Conservation (phyloP, 768 basidiomycete genomes). For the Pholiota conissans region DNA sequence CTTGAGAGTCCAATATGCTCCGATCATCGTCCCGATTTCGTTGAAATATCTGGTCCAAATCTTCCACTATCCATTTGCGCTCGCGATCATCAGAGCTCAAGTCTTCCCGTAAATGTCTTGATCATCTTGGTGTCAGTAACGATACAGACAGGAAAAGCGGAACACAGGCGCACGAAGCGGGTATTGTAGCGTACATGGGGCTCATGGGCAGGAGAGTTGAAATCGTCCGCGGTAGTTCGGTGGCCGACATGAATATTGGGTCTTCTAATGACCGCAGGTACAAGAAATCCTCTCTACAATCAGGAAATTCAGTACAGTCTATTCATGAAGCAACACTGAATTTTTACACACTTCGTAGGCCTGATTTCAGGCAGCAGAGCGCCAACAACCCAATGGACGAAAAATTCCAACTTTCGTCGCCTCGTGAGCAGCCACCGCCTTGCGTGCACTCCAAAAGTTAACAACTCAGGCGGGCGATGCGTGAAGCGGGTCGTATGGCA, state of each 20-base stretch:
- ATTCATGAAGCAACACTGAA: not conserved
- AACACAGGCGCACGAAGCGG: not conserved
- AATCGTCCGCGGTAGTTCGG: not conserved
- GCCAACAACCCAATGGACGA: not conserved
- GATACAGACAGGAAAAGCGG: not conserved
- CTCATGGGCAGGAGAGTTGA: not conserved
- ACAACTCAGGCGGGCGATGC: not conserved
- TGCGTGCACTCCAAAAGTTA: not conserved
- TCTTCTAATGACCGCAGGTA: constrained; percentile 7
- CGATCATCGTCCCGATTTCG: not conserved
- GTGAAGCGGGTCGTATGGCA: constrained; percentile 1
- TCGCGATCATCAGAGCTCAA: not conserved
- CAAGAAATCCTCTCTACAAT: not conserved
- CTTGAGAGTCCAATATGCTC: not conserved
- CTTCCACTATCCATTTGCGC: not conserved
- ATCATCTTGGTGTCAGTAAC: not conserved
- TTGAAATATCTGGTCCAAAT: not conserved
- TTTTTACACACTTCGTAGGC: not conserved
- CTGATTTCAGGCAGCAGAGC: not conserved
- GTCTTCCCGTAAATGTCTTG: not conserved
- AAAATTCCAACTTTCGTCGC: not conserved
- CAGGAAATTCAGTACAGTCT: constrained; percentile 10
- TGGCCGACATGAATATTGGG: constrained; percentile 1
- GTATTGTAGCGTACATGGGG: not conserved
- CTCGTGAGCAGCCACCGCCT: not conserved